Evolutionary conservation across 441 rosid species (phyloP), one percentile per base, ranked within the genome.

Genomic region (Croton setiger): DNA sequence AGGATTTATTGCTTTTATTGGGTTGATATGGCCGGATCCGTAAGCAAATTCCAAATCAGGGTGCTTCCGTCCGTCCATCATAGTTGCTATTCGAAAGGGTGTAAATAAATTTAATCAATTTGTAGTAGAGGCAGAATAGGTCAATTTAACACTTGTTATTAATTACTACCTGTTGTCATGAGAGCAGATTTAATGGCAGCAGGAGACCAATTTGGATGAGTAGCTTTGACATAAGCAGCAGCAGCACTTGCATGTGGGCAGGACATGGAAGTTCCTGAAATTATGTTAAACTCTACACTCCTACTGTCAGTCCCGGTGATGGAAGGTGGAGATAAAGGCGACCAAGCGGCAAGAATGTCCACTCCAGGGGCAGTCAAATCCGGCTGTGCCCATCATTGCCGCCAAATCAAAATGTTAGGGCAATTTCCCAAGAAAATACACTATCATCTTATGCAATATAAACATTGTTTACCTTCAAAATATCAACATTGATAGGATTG

Each of bases 301-400:
- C 54, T 51, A 1, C 70, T 77, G 69, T 87, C 93, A 8, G 17
- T 75, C 76, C 15, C 68, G 82, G 6, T 76, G 20, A 17, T n/a
- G 6, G 80, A 72, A 60, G 80, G 69, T 15, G 67, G 72, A n/a
- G 72, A 53, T 1, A 66, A 15, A 31, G 80, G 77, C 37, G 80
- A 66, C 98, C 98, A 93, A 5, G 93, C 92, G 11, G 97, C 98
- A 43, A 93, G 95, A 64, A 88, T 88, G 57, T 77, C 80, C 0
- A 84, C 97, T 47, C 98, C 98, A 14, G 96, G 98, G 41, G 97
- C 98, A 15, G 90, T 73, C 12, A 93, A 77, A 77, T 93, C 97
- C 36, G 98, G 98, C 97, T 93, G 87, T 69, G 69, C 18, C 23
- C 23, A 51, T n/a, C 0, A 20, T 27, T 60, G 39, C n/a, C n/a